Conservation (phyloP, 108 stramenopile species). For the Cyclotella sp. region DNA sequence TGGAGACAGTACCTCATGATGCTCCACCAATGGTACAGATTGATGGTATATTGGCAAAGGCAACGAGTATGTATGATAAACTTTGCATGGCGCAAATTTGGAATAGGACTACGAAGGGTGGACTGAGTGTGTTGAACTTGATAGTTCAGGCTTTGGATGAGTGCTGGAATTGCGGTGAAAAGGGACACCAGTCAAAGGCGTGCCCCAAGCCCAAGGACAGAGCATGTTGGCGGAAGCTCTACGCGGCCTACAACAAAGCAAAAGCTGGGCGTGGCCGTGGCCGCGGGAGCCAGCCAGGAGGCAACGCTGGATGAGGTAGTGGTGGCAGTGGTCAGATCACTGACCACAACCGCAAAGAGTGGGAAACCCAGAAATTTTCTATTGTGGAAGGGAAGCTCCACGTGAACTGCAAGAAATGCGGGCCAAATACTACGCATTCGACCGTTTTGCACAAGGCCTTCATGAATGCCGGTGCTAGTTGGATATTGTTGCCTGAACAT, state of each 20-base stretch:
- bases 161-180: constrained; percentile 1
- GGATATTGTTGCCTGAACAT: background rate
- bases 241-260: background rate
- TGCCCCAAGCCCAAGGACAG: constrained; percentile 1
- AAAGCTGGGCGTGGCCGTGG: background rate
- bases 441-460: background rate
- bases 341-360: background rate
- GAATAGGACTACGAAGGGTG: too few species aligned
- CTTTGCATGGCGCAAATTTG: too few species aligned
- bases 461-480: background rate
- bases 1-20: too few species aligned
- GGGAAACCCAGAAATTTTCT: background rate
- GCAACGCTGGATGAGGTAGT: too few species aligned
- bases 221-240: background rate
- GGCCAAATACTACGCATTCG: background rate
- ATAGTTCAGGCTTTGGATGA: background rate
- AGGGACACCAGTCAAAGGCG: background rate
- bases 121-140: too few species aligned
- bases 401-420: background rate
- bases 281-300: too few species aligned
- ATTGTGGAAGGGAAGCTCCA: background rate
- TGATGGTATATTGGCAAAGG: too few species aligned
- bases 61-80: too few species aligned
- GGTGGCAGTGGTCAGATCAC: background rate
- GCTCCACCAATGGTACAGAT: too few species aligned